phyloP scores from a whole-genome alignment of 1,139 yeast species.

The Wickerhamiella infanticola region DNA sequence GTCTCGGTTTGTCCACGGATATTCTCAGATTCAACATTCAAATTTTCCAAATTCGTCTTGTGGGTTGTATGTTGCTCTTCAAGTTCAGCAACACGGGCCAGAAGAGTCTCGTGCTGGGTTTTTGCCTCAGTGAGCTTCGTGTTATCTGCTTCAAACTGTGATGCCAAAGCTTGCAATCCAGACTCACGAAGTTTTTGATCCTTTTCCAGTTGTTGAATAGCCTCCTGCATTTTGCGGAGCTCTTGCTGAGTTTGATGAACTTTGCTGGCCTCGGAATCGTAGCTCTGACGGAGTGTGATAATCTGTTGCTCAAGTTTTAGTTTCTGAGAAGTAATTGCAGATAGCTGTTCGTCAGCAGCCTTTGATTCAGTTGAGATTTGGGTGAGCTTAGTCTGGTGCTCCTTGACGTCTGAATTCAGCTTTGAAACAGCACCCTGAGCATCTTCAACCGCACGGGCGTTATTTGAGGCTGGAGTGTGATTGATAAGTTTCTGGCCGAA shows the following conservation, averaged over 20 bases:
- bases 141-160: constrained; percentile 48
- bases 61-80: constrained; percentile 6
- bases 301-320: constrained; percentile 59
- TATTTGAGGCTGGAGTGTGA: background rate
- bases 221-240: constrained; percentile 55
- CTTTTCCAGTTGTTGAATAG: constrained; percentile 55
- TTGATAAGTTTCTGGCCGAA: constrained; percentile 46
- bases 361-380: constrained; percentile 64
- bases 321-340: constrained; percentile 47
- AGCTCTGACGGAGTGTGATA: constrained; percentile 47
- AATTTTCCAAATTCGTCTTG: constrained; percentile 2
- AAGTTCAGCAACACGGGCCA: constrained; percentile 24
- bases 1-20: constrained; percentile 2
- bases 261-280: constrained; percentile 56
- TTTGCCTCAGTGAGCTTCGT: constrained; percentile 35
- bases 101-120: constrained; percentile 48
- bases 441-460: background rate
- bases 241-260: constrained; percentile 40
- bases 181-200: constrained; percentile 76
- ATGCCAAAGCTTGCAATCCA: constrained; percentile 53
- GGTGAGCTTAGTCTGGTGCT: constrained; percentile 68
- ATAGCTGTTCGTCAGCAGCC: constrained; percentile 62
- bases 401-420: constrained; percentile 47
- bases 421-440: constrained; percentile 1
- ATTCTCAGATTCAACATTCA: constrained; percentile 5